phyloP scores from a whole-genome alignment of 2,329 filamentous ascomycete species.

The Fusarium neocosmosporiellum region DNA sequence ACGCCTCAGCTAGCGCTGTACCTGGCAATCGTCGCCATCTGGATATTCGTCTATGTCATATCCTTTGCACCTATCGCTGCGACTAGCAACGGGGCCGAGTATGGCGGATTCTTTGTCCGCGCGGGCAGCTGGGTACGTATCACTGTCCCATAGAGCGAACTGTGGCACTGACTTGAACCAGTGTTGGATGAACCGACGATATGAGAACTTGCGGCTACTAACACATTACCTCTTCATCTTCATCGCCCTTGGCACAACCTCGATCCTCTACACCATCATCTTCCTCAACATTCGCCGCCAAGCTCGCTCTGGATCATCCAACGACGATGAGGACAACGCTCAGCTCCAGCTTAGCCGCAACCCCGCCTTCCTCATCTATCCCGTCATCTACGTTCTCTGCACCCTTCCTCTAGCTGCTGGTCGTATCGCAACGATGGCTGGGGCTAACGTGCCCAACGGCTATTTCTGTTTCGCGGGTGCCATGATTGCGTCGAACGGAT shows the following conservation, averaged over 20 bases:
- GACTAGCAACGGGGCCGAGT: constrained; percentile 54
- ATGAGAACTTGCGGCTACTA: constrained; percentile 65
- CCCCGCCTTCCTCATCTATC: constrained; percentile 73
- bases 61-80: constrained; percentile 62
- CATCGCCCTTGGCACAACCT: constrained; percentile 52
- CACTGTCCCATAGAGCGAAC: fast-evolving
- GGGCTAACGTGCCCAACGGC: constrained; percentile 58
- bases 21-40: constrained; percentile 58
- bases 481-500: constrained; percentile 68
- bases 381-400: constrained; percentile 75
- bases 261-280: constrained; percentile 54
- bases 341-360: constrained; percentile 49
- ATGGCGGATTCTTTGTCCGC: constrained; percentile 68
- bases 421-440: constrained; percentile 71
- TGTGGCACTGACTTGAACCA: constrained; percentile 36
- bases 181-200: constrained; percentile 73
- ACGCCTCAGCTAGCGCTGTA: constrained; percentile 64
- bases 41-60: constrained; percentile 70
- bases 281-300: constrained; percentile 53
- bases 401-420: constrained; percentile 74
- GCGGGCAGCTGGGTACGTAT: constrained; percentile 70
- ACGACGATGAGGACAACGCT: constrained; percentile 21
- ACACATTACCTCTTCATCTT: constrained; percentile 76
- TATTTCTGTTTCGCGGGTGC: constrained; percentile 71
- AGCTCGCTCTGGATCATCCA: constrained; percentile 10